These are phyloP conservation scores for Bruguiera hainesii DNA, from an alignment of 441 rosid species.

Conservation along the genomic window DNA sequence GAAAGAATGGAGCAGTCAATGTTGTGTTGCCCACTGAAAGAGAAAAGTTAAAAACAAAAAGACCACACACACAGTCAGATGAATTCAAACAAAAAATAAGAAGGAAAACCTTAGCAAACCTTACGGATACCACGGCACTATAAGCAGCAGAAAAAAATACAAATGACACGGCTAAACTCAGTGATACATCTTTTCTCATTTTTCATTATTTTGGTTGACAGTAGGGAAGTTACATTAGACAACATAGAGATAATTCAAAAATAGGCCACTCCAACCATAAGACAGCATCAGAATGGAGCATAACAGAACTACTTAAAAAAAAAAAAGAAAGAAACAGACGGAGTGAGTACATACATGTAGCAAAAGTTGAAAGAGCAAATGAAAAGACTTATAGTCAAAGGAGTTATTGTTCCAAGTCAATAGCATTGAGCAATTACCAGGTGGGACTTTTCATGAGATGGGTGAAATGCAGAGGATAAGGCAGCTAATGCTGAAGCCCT, in stretches of 20 bases:
- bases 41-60: not conserved
- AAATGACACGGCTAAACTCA: not conserved
- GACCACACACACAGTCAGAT: not conserved
- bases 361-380: not conserved
- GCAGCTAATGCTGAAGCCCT: conserved; percentile 99
- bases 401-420: conserved; percentile 1
- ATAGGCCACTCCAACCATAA: too few relatives aligned
- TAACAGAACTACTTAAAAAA: too few relatives aligned
- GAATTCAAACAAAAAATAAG: not conserved
- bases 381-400: not conserved
- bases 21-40: too few relatives aligned
- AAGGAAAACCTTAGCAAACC: not conserved
- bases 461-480: conserved; percentile 78
- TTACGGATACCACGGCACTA: not conserved
- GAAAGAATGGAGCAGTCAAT: too few relatives aligned
- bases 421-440: conserved; percentile 35
- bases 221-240: too few relatives aligned
- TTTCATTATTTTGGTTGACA: too few relatives aligned
- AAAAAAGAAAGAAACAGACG: too few relatives aligned
- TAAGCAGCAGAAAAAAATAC: not conserved
- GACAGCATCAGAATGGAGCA: too few relatives aligned
- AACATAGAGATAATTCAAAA: too few relatives aligned
- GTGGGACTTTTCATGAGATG: conserved; percentile 54
- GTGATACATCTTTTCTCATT: not conserved
- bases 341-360: too few relatives aligned